phyloP scores from a whole-genome alignment of 169 alveolate species.

The Plasmodium coatneyi region DNA sequence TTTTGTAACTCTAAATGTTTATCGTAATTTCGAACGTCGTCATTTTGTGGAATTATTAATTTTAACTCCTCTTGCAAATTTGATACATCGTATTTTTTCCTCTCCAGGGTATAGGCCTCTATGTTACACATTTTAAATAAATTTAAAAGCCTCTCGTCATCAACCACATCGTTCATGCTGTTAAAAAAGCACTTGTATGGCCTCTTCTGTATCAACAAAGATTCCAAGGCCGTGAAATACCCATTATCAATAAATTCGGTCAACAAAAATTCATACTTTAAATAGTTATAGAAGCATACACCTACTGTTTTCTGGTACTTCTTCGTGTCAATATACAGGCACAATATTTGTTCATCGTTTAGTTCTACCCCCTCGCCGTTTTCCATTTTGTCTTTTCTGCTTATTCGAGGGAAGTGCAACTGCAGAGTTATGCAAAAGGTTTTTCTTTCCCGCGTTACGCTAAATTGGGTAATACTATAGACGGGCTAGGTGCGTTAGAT shows the following conservation, averaged over 20 bases:
- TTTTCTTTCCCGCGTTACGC: background rate
- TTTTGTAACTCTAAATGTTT: constrained; percentile 77
- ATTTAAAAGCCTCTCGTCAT: constrained; percentile 70
- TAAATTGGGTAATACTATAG: background rate
- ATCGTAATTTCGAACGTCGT: constrained; percentile 80
- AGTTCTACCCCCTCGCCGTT: constrained; percentile 19
- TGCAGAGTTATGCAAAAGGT: background rate
- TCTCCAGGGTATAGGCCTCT: constrained; percentile 28
- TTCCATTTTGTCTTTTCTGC: constrained; percentile 37
- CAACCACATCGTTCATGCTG: constrained; percentile 72
- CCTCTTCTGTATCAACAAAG: constrained; percentile 66
- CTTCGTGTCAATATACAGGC: constrained; percentile 62
- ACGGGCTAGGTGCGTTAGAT: background rate
- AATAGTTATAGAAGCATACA: constrained; percentile 68
- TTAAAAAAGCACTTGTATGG: constrained; percentile 65
- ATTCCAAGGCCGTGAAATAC: constrained; percentile 68
- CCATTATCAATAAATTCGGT: constrained; percentile 75
- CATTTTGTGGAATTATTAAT: constrained; percentile 76
- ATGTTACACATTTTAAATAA: constrained; percentile 59
- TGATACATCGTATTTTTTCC: constrained; percentile 71
- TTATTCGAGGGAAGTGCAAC: background rate
- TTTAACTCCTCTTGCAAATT: constrained; percentile 78
- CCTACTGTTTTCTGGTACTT: constrained; percentile 69
- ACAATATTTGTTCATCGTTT: constrained; percentile 47
- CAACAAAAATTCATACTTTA: constrained; percentile 71